phyloP scores from a whole-genome alignment of 345 rosid species.

The Tarenaya hassleriana region DNA sequence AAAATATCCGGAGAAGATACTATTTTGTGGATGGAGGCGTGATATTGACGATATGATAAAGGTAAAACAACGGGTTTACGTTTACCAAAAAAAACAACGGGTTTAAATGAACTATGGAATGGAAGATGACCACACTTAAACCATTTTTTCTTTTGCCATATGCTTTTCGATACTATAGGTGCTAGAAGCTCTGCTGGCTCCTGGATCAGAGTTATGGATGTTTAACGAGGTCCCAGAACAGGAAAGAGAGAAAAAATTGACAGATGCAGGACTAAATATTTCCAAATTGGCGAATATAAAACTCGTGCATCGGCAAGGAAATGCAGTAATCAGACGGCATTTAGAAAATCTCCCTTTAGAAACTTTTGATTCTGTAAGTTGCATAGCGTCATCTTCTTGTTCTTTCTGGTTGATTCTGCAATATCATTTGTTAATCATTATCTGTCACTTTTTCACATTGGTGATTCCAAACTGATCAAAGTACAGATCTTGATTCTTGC shows the following conservation, averaged over 20 bases:
- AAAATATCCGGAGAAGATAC: conserved; percentile 82
- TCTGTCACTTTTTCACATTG: conserved; percentile 9
- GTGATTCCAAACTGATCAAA: conserved; percentile 46
- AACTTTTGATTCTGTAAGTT: conserved; percentile 92
- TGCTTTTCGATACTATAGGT: conserved; percentile 41
- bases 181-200: conserved; percentile 77
- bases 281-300: conserved; percentile 48
- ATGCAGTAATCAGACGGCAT: conserved; percentile 80
- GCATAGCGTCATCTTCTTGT: conserved; percentile 3
- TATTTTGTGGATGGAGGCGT: conserved; percentile 95
- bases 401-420: conserved; percentile 1
- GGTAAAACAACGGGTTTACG: conserved; percentile 33
- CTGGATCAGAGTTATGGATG: conserved; percentile 94
- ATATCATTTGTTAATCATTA: not conserved
- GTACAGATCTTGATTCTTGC: conserved; percentile 91
- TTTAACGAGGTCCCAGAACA: conserved; percentile 81
- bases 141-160: not conserved
- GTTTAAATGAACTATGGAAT: too few species aligned
- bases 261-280: conserved; percentile 71
- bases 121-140: too few species aligned
- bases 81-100: too few species aligned
- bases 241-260: conserved; percentile 74
- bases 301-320: conserved; percentile 80
- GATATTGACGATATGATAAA: conserved; percentile 94
- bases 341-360: conserved; percentile 79